Percentiles rank a stretch among this genome's conserved stretches.
These are phyloP conservation scores for Aegle marmelos DNA, from an alignment of 345 rosid genomes.

Conservation along the genomic window DNA sequence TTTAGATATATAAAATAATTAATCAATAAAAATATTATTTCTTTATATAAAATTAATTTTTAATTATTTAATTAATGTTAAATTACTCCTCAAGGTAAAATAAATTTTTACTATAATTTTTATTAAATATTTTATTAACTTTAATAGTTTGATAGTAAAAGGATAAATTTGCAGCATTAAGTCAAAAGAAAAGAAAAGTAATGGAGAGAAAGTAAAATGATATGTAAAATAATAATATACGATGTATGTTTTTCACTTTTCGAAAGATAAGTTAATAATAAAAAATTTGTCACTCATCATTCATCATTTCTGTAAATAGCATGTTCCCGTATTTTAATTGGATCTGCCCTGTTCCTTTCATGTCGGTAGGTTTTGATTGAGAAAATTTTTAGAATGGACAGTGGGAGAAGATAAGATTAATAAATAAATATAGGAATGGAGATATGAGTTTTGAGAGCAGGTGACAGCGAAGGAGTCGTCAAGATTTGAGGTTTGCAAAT, in stretches of 20 bases:
- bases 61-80: no score
- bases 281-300: neutral
- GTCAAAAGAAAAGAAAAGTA: no score
- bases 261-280: neutral
- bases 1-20: no score
- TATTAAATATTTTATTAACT: no score
- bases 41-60: no score
- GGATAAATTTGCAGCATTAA: no score
- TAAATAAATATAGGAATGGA: neutral
- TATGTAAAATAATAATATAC: no score
- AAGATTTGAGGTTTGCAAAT: neutral
- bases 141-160: no score
- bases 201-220: no score
- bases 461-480: neutral
- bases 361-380: neutral
- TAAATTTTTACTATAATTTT: no score
- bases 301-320: neutral
- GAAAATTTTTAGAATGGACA: neutral
- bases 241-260: neutral
- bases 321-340: neutral
- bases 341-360: neutral
- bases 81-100: no score
- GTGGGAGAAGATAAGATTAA: neutral
- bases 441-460: neutral
- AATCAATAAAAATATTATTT: no score